Percentiles rank a stretch among this genome's conserved stretches.
These are phyloP conservation scores for Sordaria brevicollis DNA, from an alignment of 495 filamentous ascomycete genomes.

Conservation along the genomic window DNA sequence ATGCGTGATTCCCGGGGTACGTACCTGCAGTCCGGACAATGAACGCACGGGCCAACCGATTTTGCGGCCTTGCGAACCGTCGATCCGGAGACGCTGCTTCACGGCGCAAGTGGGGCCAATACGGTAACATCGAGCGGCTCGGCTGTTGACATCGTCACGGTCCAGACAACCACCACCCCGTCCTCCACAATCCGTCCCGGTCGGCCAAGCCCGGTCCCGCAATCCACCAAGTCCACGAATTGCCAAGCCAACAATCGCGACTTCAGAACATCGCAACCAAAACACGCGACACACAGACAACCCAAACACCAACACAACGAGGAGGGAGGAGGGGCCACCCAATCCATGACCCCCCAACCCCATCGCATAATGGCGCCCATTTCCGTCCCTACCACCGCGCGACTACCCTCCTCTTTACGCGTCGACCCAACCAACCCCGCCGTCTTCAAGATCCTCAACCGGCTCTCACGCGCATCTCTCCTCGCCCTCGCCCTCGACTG, in stretches of 20 bases:
- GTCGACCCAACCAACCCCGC: conserved; percentile 54
- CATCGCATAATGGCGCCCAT: conserved; percentile 26
- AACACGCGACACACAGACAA: not conserved
- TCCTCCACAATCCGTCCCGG: not conserved
- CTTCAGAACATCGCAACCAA: not conserved
- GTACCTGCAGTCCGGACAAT: not conserved
- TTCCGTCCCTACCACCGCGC: conserved; percentile 35
- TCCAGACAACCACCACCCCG: not conserved
- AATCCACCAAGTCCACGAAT: not conserved
- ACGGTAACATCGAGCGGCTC: not conserved
- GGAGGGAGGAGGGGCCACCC: not conserved
- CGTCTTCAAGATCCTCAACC: conserved; percentile 52
- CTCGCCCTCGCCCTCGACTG: conserved; percentile 61
- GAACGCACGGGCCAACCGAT: not conserved
- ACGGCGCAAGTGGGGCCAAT: not conserved
- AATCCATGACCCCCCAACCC: not conserved
- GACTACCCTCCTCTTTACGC: conserved; percentile 40
- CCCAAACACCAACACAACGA: not conserved
- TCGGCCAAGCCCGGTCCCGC: not conserved
- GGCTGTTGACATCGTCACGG: not conserved
- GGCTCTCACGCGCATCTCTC: conserved; percentile 60
- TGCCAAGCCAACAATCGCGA: not conserved
- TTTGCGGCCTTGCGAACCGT: not conserved
- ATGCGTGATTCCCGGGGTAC: not conserved
- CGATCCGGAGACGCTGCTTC: not conserved